A percentile compares a stretch with the other conserved stretches of the same genome.
Evolutionary conservation across 2,329 filamentous ascomycete genomes (phyloP).

Genomic region (Periglandula ipomoeae): DNA sequence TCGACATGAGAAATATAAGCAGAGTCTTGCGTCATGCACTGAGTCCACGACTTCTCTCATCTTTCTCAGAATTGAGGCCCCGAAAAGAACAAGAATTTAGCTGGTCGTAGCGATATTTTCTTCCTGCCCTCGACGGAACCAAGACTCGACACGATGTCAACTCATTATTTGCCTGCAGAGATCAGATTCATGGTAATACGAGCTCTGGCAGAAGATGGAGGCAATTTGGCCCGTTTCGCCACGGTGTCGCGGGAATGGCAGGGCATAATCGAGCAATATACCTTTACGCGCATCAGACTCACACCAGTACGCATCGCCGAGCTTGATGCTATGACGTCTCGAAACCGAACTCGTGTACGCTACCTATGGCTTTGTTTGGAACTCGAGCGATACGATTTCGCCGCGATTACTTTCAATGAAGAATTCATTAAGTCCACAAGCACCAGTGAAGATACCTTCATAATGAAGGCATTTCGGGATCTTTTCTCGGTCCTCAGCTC

Average conservation of each 20-base stretch:
- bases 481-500: constrained; percentile 21
- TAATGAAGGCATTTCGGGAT: constrained; percentile 19
- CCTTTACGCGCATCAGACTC: constrained; percentile 21
- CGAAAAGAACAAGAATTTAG: too few species aligned
- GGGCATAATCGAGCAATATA: constrained; percentile 17
- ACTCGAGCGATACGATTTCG: constrained; percentile 17
- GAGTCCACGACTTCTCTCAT: too few species aligned
- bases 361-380: constrained; percentile 23
- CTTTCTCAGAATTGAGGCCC: too few species aligned
- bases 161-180: neutral
- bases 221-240: constrained; percentile 15
- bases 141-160: neutral
- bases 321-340: constrained; percentile 18
- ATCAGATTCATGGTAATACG: neutral
- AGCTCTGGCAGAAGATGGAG: constrained; percentile 13
- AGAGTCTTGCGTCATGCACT: too few species aligned
- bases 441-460: constrained; percentile 16
- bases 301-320: constrained; percentile 19
- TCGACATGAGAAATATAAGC: too few species aligned
- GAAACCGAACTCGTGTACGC: constrained; percentile 14
- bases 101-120: too few species aligned
- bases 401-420: constrained; percentile 8
- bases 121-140: neutral
- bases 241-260: constrained; percentile 25
- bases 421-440: constrained; percentile 10